A percentile compares a stretch with the other conserved stretches of the same genome.
Evolutionary conservation across 2,329 filamentous ascomycete genomes (phyloP).

Genomic region (Ilyonectria robusta): DNA sequence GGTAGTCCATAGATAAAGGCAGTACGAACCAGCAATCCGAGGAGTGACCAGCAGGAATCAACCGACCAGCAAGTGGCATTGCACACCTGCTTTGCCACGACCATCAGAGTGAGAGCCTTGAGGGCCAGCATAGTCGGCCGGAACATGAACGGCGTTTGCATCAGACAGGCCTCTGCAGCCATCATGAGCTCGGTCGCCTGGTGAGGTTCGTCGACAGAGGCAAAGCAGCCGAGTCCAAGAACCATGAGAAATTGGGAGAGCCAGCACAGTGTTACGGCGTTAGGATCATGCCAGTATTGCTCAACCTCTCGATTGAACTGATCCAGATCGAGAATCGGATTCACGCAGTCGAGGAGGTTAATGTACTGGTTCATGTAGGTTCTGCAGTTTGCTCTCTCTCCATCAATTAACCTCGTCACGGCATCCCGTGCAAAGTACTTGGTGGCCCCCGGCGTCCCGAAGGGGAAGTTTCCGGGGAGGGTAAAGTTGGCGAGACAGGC

Average conservation of each 20-base stretch:
- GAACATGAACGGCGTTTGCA: slow-evolving; percentile 57
- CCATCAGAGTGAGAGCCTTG: slow-evolving; percentile 51
- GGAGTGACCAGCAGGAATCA: slow-evolving; percentile 54
- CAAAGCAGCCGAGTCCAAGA: slow-evolving; percentile 53
- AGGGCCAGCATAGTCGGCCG: slow-evolving; percentile 52
- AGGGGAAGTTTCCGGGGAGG: slow-evolving; percentile 56
- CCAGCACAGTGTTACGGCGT: slow-evolving; percentile 50
- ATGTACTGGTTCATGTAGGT: slow-evolving; percentile 50
- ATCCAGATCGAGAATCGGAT: slow-evolving; percentile 52
- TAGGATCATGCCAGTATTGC: slow-evolving; percentile 51
- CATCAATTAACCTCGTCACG: slow-evolving; percentile 49
- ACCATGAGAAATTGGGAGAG: slow-evolving; percentile 55
- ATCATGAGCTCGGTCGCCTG: slow-evolving; percentile 54
- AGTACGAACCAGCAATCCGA: slow-evolving; percentile 53
- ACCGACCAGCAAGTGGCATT: slow-evolving; percentile 56
- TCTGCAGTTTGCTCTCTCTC: slow-evolving; percentile 45
- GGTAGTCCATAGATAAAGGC: slow-evolving; percentile 54
- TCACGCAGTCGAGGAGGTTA: slow-evolving; percentile 52
- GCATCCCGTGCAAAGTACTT: slow-evolving; percentile 52
- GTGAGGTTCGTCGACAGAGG: slow-evolving; percentile 49
- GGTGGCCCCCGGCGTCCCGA: slow-evolving; percentile 52
- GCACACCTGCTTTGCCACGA: slow-evolving; percentile 55
- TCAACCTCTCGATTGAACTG: slow-evolving; percentile 50
- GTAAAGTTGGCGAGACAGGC: slow-evolving; percentile 54
- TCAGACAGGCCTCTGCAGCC: slow-evolving; percentile 54